phyloP scores from a whole-genome alignment of 1,284 basidiomycete genomes.

The Naganishia sp. region DNA sequence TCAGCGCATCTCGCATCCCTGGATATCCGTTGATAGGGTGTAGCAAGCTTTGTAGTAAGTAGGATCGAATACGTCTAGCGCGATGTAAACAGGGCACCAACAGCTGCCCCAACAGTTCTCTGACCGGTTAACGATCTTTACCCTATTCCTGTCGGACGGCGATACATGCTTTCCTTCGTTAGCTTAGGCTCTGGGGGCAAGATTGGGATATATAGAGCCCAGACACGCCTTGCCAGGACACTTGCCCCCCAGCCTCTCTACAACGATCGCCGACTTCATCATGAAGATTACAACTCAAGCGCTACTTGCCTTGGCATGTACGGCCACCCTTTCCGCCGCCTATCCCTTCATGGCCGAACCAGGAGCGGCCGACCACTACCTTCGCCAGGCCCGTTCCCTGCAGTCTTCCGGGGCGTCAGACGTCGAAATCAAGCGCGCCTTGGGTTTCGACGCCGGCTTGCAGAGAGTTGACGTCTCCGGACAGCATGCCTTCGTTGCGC shows the following conservation, averaged over 20 bases:
- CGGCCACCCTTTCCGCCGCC: not conserved
- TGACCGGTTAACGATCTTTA: no score
- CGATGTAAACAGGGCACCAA: no score
- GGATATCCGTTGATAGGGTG: no score
- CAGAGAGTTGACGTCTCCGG: constrained; percentile 19
- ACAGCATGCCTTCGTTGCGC: constrained; percentile 9
- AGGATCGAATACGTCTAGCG: no score
- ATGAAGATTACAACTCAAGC: constrained; percentile 16
- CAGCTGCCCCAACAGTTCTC: no score
- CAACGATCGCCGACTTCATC: not conserved
- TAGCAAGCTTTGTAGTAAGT: no score
- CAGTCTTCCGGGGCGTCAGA: constrained; percentile 8
- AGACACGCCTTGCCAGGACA: not conserved
- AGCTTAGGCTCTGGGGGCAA: no score
- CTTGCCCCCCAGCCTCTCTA: no score
- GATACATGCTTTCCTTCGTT: no score
- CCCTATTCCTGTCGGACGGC: no score
- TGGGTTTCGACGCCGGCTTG: constrained; percentile 23
- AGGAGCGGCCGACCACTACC: constrained; percentile 23
- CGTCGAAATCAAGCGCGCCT: constrained; percentile 20
- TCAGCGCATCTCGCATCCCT: no score
- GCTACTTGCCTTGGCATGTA: not conserved
- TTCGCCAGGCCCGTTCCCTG: constrained; percentile 14
- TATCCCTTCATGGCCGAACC: constrained; percentile 27
- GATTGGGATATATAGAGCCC: not conserved